Base-by-base conservation (phyloP, 176 grass and related monocot species). In the Eragrostis curvula region DNA sequence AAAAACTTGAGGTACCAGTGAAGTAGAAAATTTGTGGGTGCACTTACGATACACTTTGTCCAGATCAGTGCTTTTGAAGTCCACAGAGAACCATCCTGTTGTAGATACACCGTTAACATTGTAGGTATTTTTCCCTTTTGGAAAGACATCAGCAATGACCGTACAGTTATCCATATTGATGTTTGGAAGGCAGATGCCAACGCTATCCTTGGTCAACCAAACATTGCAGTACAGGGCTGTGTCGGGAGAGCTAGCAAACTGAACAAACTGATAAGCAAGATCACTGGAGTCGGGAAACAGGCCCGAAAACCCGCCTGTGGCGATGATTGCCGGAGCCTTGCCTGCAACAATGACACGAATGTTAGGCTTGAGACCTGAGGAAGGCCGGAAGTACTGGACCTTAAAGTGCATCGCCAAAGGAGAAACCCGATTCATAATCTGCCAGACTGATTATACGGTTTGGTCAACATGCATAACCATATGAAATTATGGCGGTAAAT, bases 231-330 rank as follows among this genome's bases (percentile, higher is more conserved):
- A 98, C 40, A 80, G 50, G 28, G 55, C 84, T 32, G 92, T 74
- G 61, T 66, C 68, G 2, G 70, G 17, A 21, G 62, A 62, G 64
- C 71, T 60, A 1, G 8, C 7, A 66, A 0, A 0, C 5, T 12
- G 10, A 49, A 85, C 79, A 63, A 67, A 9, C 3, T 0, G 1
- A 52, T 97, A 97, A 43, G 95, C 90, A 56, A 0, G 0, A 0
- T 0, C 8, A 68, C 96, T 98, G 73, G 96, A 98, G 85, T 98
- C 96, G 0, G 90, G 96, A 42, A 98, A 98, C 14, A 93, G 74
- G 42, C 96, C 96, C 0, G 96, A 98, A 66, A 98, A 96, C 5
- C 96, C 96, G 4, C 96, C 96, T 75, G 84, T 98, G 12, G 91
- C 93, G 42, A 98, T 73, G 47, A 98, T 51, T 70, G 41, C 40